Base-by-base conservation (phyloP, 176 grass and related monocot genomes). In the Zea luxurians region DNA sequence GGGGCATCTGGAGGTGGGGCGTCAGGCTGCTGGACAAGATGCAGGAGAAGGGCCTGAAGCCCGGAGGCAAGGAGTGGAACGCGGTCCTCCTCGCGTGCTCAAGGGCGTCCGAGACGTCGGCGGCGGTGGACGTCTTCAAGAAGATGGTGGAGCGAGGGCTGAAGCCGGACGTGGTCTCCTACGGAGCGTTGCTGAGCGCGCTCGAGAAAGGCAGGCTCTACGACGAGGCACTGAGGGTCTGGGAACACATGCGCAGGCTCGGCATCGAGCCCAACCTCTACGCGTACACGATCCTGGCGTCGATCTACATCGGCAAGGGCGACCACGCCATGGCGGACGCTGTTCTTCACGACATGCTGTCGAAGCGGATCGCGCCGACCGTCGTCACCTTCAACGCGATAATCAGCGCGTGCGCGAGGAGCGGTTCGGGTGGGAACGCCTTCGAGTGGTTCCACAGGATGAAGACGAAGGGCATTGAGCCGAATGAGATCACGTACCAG, bases 331-430 rank as follows among this genome's bases (percentile, higher is more conserved):
- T 80, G 83, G 87, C 87, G 9, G 91, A 88, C 47, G 66, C 61
- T 17, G 73, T 90, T 67, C 73, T 98, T 78, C n/a, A 71, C 15
- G 87, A 92, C 59, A 98, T 98, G 91, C 2, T 79, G 13, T 79
- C 81, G 44, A 48, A 66, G 54, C 78, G 71, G 57, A 85, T 98
- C 16, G 48, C 88, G 38, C 91, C 95, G 44, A 94, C 76, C 10
- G 91, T 98, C 20, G 89, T 98, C 40, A 98, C 95, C 34, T 94
- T 90, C 84, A 98, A 98, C 6, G 91, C 91, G 5, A 98, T 98
- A 80, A 98, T 98, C 21, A 84, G 80, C 5, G 85, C 84, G 0
- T 98, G 89, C 16, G 61, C 70, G 42, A 98, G 83, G 84, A 84
- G 67, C 17, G 78, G 52, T 7, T 78, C 61, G 69, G 65, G 77